Base-by-base conservation (phyloP, 2,329 filamentous ascomycete genomes). In the Aspergillus tamarii region DNA sequence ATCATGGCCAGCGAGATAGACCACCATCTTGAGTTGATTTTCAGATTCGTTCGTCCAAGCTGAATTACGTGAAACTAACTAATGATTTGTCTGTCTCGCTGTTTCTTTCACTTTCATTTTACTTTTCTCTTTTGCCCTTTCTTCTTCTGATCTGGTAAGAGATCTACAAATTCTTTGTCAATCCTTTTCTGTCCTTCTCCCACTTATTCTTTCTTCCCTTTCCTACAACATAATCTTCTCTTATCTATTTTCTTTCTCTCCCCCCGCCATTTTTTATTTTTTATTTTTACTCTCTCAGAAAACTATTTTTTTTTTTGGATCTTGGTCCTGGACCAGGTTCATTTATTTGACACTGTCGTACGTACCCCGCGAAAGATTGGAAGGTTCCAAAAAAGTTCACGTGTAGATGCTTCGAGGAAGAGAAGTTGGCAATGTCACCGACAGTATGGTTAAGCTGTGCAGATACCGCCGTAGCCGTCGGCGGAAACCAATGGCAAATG, bases 141-240 rank as follows among this genome's bases (percentile, higher is more conserved):
- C 14, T 19, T 50, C 14, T 50, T 50, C 14, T 28, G 14, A 28
- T 30, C 26, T 19, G 14, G 28, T 52, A 32, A 19, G 28, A 50
- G 46, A 34, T 30, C 48, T 32, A 32, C 28, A 21, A 12, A 32
- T 32, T n/a, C 26, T 50, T 52, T 21, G 9, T 21, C 19, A 10
- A 32, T 52, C 3, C 52, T 48, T 61, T 48, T 64, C 39, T n/a
- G 48, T 45, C 21, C 59, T 50, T 52, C 62, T 43, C 62, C 61
- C 28, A 54, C 19, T 63, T 36, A 43, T 66, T 61, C 50, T 64
- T 66, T 61, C 50, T 64, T 60, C 39, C 43, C 41, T 60, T 58
- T 39, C 43, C 58, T 16, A 16, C 12, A 6, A 36, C 34, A n/a
- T 54, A 45, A 23, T 57, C 48, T 34, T 50, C 19, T 36, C 45